A percentile compares a stretch with the other conserved stretches of the same genome.
Evolutionary conservation across 495 filamentous ascomycete genomes (phyloP).

Genomic region (Apiosordaria backusii): DNA sequence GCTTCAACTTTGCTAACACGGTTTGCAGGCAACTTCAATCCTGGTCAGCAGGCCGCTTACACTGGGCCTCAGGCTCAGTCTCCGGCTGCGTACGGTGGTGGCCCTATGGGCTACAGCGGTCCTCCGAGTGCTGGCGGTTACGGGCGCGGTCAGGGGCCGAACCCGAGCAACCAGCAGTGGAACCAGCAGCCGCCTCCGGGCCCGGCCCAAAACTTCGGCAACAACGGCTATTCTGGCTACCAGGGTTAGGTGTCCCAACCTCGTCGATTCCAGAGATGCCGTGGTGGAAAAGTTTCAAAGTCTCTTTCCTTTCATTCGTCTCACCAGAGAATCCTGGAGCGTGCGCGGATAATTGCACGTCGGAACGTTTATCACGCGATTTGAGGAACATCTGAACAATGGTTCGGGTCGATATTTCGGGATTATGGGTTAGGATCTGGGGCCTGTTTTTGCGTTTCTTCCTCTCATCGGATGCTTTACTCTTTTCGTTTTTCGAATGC

Average conservation of each 20-base stretch:
- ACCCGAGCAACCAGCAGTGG: conserved; percentile 66
- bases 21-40: conserved; percentile 43
- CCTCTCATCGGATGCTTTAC: conserved; percentile 21
- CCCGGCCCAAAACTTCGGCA: conserved; percentile 50
- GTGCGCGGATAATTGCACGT: conserved; percentile 10
- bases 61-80: conserved; percentile 52
- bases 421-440: conserved; percentile 24
- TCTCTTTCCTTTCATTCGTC: conserved; percentile 15
- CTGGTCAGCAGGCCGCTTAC: conserved; percentile 52
- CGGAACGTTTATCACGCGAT: conserved; percentile 17
- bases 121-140: conserved; percentile 78
- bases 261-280: not conserved
- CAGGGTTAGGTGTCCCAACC: conserved; percentile 45
- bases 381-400: conserved; percentile 20
- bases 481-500: conserved; percentile 16
- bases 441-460: conserved; percentile 20
- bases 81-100: conserved; percentile 59
- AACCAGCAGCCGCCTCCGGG: conserved; percentile 49
- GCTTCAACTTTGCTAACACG: conserved; percentile 21
- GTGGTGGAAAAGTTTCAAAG: not conserved
- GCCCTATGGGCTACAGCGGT: conserved; percentile 56
- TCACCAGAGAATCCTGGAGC: conserved; percentile 7
- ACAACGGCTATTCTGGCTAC: conserved; percentile 58
- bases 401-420: conserved; percentile 25
- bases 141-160: conserved; percentile 73